Conservation (phyloP, 2,329 filamentous ascomycete genomes). For the Penicillium sp. region DNA sequence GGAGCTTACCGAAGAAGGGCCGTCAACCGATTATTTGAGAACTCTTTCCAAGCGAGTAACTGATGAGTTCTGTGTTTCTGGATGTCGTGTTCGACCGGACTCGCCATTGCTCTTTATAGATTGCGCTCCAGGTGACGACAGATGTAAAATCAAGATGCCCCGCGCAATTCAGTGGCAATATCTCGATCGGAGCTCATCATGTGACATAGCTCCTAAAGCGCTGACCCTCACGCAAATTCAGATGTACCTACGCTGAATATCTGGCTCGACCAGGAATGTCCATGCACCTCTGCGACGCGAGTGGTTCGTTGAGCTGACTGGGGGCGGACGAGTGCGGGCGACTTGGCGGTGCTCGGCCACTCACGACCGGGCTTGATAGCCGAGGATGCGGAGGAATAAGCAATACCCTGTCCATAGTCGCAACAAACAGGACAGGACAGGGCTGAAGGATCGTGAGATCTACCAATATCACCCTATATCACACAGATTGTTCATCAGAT, state of each 20-base stretch:
- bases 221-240: neutral
- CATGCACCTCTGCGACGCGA: neutral
- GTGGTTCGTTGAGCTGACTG: neutral
- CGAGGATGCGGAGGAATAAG: neutral
- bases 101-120: slow-evolving; percentile 8
- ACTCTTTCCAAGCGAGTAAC: neutral
- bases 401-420: neutral
- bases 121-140: neutral
- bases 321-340: neutral
- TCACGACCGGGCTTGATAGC: neutral
- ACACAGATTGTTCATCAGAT: neutral
- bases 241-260: neutral
- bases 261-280: slow-evolving; percentile 2
- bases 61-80: neutral
- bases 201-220: neutral
- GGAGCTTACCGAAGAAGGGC: slow-evolving; percentile 24
- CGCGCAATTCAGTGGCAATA: slow-evolving; percentile 3
- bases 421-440: neutral
- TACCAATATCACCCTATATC: slow-evolving; percentile 6
- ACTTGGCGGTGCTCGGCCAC: neutral
- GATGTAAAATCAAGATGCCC: neutral
- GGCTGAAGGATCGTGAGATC: neutral
- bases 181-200: neutral
- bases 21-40: neutral
- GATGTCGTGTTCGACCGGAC: neutral